These are phyloP conservation scores for Boletus smithii DNA, from an alignment of 1,284 basidiomycete species.

Conservation along the genomic window DNA sequence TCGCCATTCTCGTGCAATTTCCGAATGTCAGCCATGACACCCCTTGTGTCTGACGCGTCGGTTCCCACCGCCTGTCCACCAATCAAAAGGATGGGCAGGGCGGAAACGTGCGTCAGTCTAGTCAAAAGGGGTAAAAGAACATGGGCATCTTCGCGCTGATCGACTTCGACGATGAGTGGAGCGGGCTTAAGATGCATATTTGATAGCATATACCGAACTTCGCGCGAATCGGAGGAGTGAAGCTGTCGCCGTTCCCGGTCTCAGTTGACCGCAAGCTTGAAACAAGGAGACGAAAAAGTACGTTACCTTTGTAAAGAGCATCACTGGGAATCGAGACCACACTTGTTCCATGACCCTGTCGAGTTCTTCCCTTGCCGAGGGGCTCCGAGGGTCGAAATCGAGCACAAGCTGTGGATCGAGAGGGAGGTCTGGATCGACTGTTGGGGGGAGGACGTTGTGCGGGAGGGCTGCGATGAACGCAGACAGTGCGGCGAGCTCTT, in stretches of 20 bases:
- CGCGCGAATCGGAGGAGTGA: conserved; percentile 64
- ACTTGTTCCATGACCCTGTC: conserved; percentile 53
- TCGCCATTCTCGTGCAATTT: conserved; percentile 49
- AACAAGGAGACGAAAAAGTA: conserved; percentile 25
- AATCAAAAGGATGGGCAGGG: conserved; percentile 70
- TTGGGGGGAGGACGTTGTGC: conserved; percentile 71
- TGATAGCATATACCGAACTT: conserved; percentile 60
- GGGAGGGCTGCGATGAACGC: conserved; percentile 76
- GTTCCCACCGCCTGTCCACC: conserved; percentile 59
- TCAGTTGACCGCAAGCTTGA: not conserved
- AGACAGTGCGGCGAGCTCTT: conserved; percentile 78
- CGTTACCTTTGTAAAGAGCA: conserved; percentile 71
- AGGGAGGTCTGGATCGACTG: conserved; percentile 60
- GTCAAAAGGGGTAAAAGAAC: conserved; percentile 46
- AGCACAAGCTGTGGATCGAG: conserved; percentile 79
- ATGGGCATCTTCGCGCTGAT: conserved; percentile 54
- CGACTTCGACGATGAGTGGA: conserved; percentile 73
- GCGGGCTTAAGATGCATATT: conserved; percentile 61
- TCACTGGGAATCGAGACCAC: conserved; percentile 73
- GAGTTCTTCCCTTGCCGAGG: conserved; percentile 56
- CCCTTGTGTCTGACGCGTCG: conserved; percentile 33
- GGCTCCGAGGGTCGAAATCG: conserved; percentile 73
- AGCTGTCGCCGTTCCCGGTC: conserved; percentile 41
- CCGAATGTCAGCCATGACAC: conserved; percentile 55
- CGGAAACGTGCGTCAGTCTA: conserved; percentile 52